These are phyloP conservation scores for Madurella mycetomatis DNA, from an alignment of 2,329 filamentous ascomycete genomes.

Conservation along the genomic window DNA sequence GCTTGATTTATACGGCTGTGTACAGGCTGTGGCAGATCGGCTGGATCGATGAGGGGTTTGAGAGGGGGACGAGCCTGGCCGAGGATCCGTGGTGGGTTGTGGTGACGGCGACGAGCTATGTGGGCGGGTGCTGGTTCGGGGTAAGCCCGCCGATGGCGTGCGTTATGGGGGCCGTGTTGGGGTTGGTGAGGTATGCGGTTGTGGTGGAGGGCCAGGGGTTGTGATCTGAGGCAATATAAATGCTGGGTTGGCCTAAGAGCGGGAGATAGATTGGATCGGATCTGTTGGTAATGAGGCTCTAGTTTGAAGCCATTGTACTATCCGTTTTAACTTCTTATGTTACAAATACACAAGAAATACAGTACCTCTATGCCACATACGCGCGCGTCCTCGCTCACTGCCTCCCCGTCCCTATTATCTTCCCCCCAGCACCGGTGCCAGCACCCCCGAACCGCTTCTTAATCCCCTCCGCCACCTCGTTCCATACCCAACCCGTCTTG, in stretches of 20 bases:
- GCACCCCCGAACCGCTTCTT: conserved; percentile 11
- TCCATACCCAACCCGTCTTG: conserved; percentile 36
- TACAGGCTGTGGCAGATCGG: conserved; percentile 61
- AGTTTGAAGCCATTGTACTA: too few relatives aligned
- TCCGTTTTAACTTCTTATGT: too few relatives aligned
- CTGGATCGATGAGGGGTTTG: conserved; percentile 47
- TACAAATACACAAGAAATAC: background rate
- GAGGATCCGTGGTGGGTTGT: conserved; percentile 62
- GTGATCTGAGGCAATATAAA: too few relatives aligned
- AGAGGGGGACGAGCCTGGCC: conserved; percentile 48
- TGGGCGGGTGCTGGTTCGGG: conserved; percentile 45
- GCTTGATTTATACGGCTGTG: conserved; percentile 60
- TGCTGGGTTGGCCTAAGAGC: too few relatives aligned
- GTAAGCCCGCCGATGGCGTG: conserved; percentile 41
- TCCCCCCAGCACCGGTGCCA: background rate
- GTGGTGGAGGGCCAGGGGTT: conserved; percentile 23
- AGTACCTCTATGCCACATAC: background rate
- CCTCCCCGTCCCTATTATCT: background rate
- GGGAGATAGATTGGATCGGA: background rate
- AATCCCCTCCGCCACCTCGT: conserved; percentile 28
- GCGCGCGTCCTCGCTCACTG: background rate
- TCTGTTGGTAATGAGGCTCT: background rate
- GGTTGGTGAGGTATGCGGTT: conserved; percentile 44
- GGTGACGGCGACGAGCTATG: conserved; percentile 46
- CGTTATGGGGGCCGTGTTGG: conserved; percentile 42